Conservation (phyloP, 23 red algal genomes). For the Gracilaria vermiculophylla region DNA sequence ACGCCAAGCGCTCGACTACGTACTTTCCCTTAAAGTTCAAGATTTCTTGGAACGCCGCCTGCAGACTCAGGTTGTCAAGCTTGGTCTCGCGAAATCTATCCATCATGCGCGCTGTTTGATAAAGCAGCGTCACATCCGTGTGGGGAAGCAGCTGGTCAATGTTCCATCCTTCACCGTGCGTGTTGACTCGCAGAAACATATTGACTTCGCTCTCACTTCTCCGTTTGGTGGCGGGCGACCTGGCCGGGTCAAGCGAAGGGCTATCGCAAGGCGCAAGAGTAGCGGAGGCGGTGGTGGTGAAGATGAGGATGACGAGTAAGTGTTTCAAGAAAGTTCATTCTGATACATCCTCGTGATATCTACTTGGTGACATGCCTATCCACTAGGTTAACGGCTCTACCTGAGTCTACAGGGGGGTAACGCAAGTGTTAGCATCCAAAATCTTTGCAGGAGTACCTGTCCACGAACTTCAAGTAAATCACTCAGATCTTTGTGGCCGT, state of each 20-base stretch:
- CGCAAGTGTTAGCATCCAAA: no score
- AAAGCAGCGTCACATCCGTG: slow-evolving; percentile 97
- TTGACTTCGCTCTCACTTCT: slow-evolving; percentile 93
- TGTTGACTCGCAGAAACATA: slow-evolving; percentile 99
- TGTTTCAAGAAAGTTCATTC: background rate
- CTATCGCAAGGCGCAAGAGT: slow-evolving; percentile 65
- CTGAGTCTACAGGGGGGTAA: no score
- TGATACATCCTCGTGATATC: no score
- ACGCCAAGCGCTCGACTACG: slow-evolving; percentile 91
- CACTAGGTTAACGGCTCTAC: no score
- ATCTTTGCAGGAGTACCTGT: no score
- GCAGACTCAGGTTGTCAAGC: slow-evolving; percentile 97
- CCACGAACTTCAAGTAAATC: no score
- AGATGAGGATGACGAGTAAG: slow-evolving; percentile 77
- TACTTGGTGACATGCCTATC: background rate
- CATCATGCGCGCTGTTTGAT: slow-evolving; percentile 98
- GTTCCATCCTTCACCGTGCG: slow-evolving; percentile 96
- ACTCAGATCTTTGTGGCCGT: no score
- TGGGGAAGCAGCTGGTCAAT: slow-evolving; percentile 98
- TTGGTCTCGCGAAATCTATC: slow-evolving; percentile 96
- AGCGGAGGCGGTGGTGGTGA: slow-evolving; percentile 75
- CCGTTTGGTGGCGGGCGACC: slow-evolving; percentile 97
- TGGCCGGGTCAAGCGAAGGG: slow-evolving; percentile 91
- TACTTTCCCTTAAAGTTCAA: slow-evolving; percentile 97
- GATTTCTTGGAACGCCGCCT: slow-evolving; percentile 97